Conservation (phyloP, 192 early-diverging fungal species). For the Coemansia asiatica region DNA sequence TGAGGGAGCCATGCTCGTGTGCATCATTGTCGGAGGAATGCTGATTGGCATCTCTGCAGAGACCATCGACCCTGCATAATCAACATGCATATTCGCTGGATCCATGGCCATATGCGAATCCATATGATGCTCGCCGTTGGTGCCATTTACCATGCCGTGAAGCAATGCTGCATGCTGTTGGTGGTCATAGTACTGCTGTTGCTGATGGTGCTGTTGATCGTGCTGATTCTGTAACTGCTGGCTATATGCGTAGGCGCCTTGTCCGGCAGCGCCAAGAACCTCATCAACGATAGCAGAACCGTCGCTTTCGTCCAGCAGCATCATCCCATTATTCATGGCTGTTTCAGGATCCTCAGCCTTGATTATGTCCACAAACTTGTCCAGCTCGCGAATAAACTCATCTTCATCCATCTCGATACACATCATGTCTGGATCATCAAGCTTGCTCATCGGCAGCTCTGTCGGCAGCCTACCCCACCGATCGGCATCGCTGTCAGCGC, state of each 20-base stretch:
- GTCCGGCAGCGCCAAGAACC: constrained; percentile 21
- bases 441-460: constrained; percentile 49
- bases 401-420: constrained; percentile 53
- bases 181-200: constrained; percentile 21
- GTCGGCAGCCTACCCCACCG: constrained; percentile 13
- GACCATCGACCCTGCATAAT: constrained; percentile 20
- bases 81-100: constrained; percentile 46
- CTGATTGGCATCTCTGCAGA: constrained; percentile 26
- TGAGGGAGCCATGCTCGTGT: constrained; percentile 10
- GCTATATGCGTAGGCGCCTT: constrained; percentile 28
- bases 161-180: constrained; percentile 37
- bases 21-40: constrained; percentile 27
- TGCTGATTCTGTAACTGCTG: constrained; percentile 24
- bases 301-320: constrained; percentile 51
- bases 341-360: constrained; percentile 48
- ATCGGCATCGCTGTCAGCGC: constrained; percentile 6
- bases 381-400: constrained; percentile 56
- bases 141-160: constrained; percentile 30
- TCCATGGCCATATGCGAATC: constrained; percentile 38
- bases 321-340: constrained; percentile 41
- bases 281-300: constrained; percentile 41
- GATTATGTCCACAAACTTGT: constrained; percentile 56
- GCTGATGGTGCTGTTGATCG: constrained; percentile 33
- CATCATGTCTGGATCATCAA: constrained; percentile 44
- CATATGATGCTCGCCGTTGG: constrained; percentile 14